These are phyloP conservation scores for Chara braunii DNA, from an alignment of 139 green algal species.

Conservation along the genomic window DNA sequence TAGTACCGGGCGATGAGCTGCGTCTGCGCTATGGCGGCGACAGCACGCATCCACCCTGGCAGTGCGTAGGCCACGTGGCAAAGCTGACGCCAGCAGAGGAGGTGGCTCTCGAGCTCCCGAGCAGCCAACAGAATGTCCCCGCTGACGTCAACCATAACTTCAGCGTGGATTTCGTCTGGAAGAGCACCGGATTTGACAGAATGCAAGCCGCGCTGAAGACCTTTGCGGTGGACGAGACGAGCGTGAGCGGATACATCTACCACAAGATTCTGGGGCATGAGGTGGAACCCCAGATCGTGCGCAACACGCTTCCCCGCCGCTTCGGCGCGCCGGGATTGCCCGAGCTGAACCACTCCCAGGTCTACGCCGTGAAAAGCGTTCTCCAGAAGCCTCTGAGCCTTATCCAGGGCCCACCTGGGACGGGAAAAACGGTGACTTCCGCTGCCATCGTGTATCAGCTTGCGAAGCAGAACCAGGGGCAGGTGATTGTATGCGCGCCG, in stretches of 20 bases:
- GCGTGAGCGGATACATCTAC: conserved; percentile 59
- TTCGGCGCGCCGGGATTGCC: conserved; percentile 78
- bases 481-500: conserved; percentile 87
- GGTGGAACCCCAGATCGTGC: conserved; percentile 51
- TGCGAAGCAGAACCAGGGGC: conserved; percentile 53
- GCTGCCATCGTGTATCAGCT: conserved; percentile 94
- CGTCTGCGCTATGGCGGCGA: conserved; percentile 63
- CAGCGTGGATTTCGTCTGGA: conserved; percentile 89
- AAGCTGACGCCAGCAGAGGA: conserved; percentile 60
- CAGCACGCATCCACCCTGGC: conserved; percentile 17
- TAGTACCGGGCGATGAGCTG: conserved; percentile 79
- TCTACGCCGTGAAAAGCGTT: conserved; percentile 60
- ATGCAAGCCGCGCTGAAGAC: conserved; percentile 77
- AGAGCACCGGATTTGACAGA: conserved; percentile 79
- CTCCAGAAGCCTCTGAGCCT: conserved; percentile 72
- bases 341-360: conserved; percentile 88
- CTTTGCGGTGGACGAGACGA: conserved; percentile 83
- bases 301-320: conserved; percentile 42
- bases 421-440: conserved; percentile 96
- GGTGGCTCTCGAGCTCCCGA: conserved; percentile 67
- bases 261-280: conserved; percentile 77
- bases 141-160: conserved; percentile 64
- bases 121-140: conserved; percentile 41
- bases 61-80: conserved; percentile 57
- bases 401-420: conserved; percentile 89